A percentile compares a stretch with the other conserved stretches of the same genome.
Evolutionary conservation across 176 grass and related monocot species (phyloP).

Genomic region (Juncus inflexus): DNA sequence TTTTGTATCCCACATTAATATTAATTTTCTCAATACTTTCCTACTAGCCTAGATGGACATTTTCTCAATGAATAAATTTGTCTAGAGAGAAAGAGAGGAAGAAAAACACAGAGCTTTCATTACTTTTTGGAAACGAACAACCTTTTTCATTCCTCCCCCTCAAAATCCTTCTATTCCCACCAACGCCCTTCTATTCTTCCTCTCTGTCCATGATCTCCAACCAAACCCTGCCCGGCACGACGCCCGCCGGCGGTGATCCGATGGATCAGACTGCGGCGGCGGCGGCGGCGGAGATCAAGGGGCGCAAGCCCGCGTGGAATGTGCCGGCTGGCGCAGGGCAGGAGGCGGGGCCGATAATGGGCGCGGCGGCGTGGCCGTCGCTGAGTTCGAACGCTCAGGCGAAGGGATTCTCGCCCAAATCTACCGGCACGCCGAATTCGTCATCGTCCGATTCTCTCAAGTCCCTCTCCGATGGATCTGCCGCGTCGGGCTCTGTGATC

Average conservation of each 20-base stretch:
- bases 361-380: constrained; percentile 50
- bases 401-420: constrained; percentile 29
- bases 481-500: not conserved
- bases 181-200: no score
- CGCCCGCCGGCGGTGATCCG: constrained; percentile 11
- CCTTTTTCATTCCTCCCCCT: no score
- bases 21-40: no score
- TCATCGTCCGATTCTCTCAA: constrained; percentile 54
- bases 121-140: not conserved
- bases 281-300: constrained; percentile 40
- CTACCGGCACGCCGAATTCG: constrained; percentile 7
- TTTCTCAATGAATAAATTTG: no score
- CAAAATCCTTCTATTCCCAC: no score
- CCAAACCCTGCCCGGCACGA: constrained; percentile 22
- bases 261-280: constrained; percentile 15
- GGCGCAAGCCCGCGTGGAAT: constrained; percentile 55
- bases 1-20: not conserved
- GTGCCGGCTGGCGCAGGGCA: constrained; percentile 27
- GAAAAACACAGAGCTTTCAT: no score
- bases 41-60: no score
- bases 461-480: constrained; percentile 40
- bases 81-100: no score
- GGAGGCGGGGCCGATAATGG: constrained; percentile 34
- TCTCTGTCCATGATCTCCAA: not conserved
- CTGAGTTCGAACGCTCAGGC: constrained; percentile 25